phyloP scores from a whole-genome alignment of 2,329 filamentous ascomycete species.

The Zasmidium citrigriseum region DNA sequence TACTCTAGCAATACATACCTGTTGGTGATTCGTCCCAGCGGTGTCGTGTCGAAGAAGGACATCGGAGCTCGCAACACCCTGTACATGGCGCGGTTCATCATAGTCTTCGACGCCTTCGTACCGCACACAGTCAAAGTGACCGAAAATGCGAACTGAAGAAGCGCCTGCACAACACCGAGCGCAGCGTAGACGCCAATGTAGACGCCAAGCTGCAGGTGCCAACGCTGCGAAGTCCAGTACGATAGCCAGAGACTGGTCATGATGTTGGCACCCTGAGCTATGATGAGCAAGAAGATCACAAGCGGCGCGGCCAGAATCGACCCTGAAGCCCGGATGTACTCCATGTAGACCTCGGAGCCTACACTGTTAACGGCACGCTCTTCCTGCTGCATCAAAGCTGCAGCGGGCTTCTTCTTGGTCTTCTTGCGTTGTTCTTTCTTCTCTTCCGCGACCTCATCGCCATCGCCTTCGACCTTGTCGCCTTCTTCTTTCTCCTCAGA shows the following conservation, averaged over 20 bases:
- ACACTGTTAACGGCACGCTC: constrained; percentile 75
- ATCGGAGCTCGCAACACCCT: constrained; percentile 70
- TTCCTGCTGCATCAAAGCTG: constrained; percentile 70
- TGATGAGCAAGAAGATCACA: constrained; percentile 64
- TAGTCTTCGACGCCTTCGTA: constrained; percentile 76
- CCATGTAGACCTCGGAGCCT: constrained; percentile 74
- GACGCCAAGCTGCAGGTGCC: constrained; percentile 62
- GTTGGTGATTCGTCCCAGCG: constrained; percentile 91
- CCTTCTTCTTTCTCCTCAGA: constrained; percentile 51
- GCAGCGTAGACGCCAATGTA: constrained; percentile 68
- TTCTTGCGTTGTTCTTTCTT: constrained; percentile 54
- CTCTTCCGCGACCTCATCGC: constrained; percentile 62
- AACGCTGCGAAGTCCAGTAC: constrained; percentile 86
- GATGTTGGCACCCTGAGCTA: constrained; percentile 83
- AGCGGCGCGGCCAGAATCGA: constrained; percentile 67
- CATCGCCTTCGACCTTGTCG: constrained; percentile 48
- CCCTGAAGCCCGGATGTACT: constrained; percentile 76
- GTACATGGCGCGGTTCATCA: constrained; percentile 78
- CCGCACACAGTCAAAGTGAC: constrained; percentile 75
- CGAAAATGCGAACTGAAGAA: constrained; percentile 80
- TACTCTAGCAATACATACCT: constrained; percentile 44
- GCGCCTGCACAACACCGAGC: constrained; percentile 69
- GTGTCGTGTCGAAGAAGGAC: constrained; percentile 97
- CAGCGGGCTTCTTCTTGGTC: constrained; percentile 52
- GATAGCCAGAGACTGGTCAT: constrained; percentile 88